Evolutionary conservation across 73 alveolate species (phyloP).

Genomic region (Breviolum minutum): DNA sequence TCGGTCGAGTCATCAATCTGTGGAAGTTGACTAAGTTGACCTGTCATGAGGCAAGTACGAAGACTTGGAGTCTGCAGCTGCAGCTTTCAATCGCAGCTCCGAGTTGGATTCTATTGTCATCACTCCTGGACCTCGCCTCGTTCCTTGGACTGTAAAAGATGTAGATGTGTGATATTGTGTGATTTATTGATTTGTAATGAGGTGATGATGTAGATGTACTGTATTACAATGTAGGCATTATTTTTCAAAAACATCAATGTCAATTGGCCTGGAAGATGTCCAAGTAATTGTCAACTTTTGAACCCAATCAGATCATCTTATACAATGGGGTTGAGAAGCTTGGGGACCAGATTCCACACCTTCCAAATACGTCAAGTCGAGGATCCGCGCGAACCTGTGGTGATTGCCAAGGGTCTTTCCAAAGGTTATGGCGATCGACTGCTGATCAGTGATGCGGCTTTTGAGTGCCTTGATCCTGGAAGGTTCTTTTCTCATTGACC

Average conservation of each 20-base stretch:
- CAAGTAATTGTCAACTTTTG: no score
- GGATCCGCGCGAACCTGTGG: constrained; percentile 80
- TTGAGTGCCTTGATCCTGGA: constrained; percentile 2
- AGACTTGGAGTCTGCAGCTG: constrained; percentile 62
- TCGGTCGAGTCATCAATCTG: no score
- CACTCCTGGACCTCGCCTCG: constrained; percentile 91
- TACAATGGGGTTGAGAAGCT: not conserved
- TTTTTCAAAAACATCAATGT: no score
- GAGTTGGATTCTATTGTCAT: constrained; percentile 83
- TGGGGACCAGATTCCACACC: not conserved
- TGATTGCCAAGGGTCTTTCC: constrained; percentile 30
- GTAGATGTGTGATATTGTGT: not conserved
- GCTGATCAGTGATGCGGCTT: constrained; percentile 76
- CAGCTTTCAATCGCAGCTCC: constrained; percentile 67
- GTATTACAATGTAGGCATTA: no score
- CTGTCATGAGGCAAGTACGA: constrained; percentile 45
- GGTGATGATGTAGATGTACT: no score
- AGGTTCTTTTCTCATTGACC: no score
- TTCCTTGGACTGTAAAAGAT: not conserved
- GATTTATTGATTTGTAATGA: not conserved
- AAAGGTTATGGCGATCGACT: constrained; percentile 83
- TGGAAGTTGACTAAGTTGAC: not conserved
- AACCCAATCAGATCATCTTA: not conserved
- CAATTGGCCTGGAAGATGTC: no score
- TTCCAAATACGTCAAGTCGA: not conserved